Evolutionary conservation across 768 basidiomycete species (phyloP).

Genomic region (Pleurotus salmoneostramineus): DNA sequence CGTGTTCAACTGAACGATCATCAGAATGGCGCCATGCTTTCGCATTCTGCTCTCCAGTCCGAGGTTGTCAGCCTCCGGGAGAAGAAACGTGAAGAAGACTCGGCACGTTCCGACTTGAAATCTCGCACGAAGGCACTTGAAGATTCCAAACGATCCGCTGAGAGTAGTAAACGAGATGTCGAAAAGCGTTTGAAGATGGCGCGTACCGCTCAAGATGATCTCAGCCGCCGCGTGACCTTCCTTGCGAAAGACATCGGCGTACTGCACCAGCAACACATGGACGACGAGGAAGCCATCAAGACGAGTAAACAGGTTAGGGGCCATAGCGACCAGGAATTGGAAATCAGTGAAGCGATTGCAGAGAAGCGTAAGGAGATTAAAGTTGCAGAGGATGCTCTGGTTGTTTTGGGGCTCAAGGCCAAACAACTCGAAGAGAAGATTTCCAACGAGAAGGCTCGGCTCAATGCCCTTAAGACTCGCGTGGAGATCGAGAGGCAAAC

Average conservation of each 20-base stretch:
- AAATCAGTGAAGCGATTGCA: constrained; percentile 49
- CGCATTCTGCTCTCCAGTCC: constrained; percentile 61
- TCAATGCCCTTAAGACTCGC: constrained; percentile 55
- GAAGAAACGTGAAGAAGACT: constrained; percentile 81
- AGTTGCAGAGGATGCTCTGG: constrained; percentile 62
- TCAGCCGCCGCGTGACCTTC: constrained; percentile 50
- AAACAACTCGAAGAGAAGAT: constrained; percentile 74
- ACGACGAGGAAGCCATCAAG: constrained; percentile 50
- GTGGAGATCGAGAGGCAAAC: constrained; percentile 47
- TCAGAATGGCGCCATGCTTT: constrained; percentile 49
- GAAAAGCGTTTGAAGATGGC: constrained; percentile 84
- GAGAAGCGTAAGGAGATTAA: constrained; percentile 57
- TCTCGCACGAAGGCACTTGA: constrained; percentile 82
- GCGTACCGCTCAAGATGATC: constrained; percentile 59
- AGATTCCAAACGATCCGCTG: constrained; percentile 81
- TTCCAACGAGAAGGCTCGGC: constrained; percentile 54
- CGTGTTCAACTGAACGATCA: constrained; percentile 66
- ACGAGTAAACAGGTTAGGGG: constrained; percentile 32
- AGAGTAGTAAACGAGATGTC: constrained; percentile 74
- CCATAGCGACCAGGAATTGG: constrained; percentile 49
- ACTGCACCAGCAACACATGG: constrained; percentile 48
- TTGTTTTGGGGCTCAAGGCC: constrained; percentile 58
- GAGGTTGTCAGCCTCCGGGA: constrained; percentile 74
- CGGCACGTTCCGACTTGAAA: constrained; percentile 72
- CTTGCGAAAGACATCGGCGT: constrained; percentile 59